Conservation (phyloP, 768 basidiomycete genomes). For the Pleurotus giganteus region DNA sequence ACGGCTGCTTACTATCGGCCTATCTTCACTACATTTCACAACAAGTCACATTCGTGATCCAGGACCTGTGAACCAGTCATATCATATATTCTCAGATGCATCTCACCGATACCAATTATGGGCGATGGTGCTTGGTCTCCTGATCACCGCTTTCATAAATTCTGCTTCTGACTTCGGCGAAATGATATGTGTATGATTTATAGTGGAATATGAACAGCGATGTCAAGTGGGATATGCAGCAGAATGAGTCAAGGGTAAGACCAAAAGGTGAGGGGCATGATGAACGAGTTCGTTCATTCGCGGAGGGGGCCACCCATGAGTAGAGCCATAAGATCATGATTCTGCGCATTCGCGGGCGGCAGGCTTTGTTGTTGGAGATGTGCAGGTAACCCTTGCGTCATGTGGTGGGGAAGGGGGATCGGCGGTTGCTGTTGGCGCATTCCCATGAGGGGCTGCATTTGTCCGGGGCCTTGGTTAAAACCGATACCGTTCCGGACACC, state of each 20-base stretch:
- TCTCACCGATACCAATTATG: no score
- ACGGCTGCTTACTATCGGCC: neutral
- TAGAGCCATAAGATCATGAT: constrained; percentile 80
- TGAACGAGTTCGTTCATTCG: constrained; percentile 42
- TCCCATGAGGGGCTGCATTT: constrained; percentile 42
- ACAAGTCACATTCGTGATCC: neutral
- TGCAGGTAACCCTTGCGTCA: constrained; percentile 45
- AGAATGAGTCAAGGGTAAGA: constrained; percentile 2
- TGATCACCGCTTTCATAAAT: no score
- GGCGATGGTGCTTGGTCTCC: no score
- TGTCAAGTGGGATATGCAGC: constrained; percentile 8
- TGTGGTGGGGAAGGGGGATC: constrained; percentile 56
- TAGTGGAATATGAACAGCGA: constrained; percentile 1
- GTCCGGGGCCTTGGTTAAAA: constrained; percentile 44
- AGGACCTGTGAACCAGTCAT: neutral
- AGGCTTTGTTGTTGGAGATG: constrained; percentile 64
- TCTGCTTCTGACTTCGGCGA: neutral
- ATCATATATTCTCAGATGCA: neutral
- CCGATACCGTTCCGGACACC: constrained; percentile 48
- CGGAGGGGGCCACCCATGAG: constrained; percentile 73
- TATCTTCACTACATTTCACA: neutral
- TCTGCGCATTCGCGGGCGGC: constrained; percentile 46
- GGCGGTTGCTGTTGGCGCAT: constrained; percentile 51
- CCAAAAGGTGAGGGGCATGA: constrained; percentile 6
- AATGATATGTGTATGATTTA: constrained; percentile 7